phyloP scores from a whole-genome alignment of 2,329 filamentous ascomycete species.

The Tolypocladium amazonense region DNA sequence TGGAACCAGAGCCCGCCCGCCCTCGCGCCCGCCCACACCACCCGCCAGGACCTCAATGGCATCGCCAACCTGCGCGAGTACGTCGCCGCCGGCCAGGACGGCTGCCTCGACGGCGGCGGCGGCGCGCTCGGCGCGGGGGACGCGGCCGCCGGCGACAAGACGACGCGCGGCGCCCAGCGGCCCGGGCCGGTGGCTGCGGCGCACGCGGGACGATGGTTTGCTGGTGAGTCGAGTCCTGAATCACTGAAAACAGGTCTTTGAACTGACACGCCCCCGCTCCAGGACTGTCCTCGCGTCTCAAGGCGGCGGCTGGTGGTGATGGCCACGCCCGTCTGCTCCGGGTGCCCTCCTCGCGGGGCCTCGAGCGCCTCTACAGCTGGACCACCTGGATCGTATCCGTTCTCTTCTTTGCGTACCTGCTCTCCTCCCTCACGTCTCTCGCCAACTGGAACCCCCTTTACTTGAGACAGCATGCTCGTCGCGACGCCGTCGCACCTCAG shows the following conservation, averaged over 20 bases:
- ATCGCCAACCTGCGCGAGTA: conserved; percentile 39
- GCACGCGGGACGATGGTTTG: conserved; percentile 20
- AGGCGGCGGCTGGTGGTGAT: conserved; percentile 26
- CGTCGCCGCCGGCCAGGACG: conserved; percentile 23
- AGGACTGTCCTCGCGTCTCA: conserved; percentile 21
- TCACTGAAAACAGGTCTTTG: too few relatives aligned
- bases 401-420: conserved; percentile 22
- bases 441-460: neutral
- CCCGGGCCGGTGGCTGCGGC: conserved; percentile 3
- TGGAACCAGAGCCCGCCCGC: conserved; percentile 45
- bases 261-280: neutral
- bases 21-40: conserved; percentile 37
- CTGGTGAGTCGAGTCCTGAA: conserved; percentile 13
- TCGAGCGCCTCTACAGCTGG: conserved; percentile 27
- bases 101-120: conserved; percentile 14
- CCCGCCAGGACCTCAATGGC: conserved; percentile 44
- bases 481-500: neutral
- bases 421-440: conserved; percentile 13
- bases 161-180: conserved; percentile 1
- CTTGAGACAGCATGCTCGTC: neutral
- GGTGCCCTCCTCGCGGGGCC: conserved; percentile 17
- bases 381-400: conserved; percentile 31
- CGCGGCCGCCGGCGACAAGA: conserved; percentile 14
- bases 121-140: conserved; percentile 7
- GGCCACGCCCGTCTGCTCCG: conserved; percentile 23